These are phyloP conservation scores for Onygenales sp. DNA, from an alignment of 2,329 filamentous ascomycete species.

Conservation along the genomic window DNA sequence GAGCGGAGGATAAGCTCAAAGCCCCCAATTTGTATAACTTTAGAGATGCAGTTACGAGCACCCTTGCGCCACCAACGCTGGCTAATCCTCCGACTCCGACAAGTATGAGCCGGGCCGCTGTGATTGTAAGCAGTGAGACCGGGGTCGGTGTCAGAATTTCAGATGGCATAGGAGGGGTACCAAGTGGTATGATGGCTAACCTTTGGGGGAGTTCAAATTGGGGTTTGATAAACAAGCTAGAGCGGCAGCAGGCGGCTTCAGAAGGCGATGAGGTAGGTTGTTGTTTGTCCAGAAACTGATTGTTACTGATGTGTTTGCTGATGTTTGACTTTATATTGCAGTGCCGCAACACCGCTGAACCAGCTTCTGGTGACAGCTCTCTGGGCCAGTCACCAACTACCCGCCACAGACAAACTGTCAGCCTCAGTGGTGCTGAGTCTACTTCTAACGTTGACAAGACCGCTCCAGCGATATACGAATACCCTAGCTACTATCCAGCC, in stretches of 20 bases:
- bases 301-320: not conserved
- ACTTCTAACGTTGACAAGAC: conserved; percentile 24
- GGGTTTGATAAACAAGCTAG: conserved; percentile 57
- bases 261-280: not conserved
- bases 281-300: not conserved
- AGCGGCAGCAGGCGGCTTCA: conserved; percentile 38
- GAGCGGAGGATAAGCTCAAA: conserved; percentile 18
- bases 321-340: conserved; percentile 1
- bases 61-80: conserved; percentile 70
- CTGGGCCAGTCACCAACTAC: conserved; percentile 19
- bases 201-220: conserved; percentile 87
- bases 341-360: conserved; percentile 11
- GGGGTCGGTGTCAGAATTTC: conserved; percentile 53
- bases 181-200: conserved; percentile 81
- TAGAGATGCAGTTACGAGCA: conserved; percentile 47
- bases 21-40: conserved; percentile 15
- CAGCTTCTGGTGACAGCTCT: conserved; percentile 14
- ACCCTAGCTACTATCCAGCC: conserved; percentile 69
- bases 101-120: conserved; percentile 75
- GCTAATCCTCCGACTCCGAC: conserved; percentile 77
- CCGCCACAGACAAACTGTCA: conserved; percentile 48
- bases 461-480: conserved; percentile 36
- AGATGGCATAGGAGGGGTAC: conserved; percentile 59
- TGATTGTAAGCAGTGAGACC: conserved; percentile 69
- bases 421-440: conserved; percentile 38